phyloP scores from a whole-genome alignment of 495 filamentous ascomycete species.

The Aspergillus wentii region DNA sequence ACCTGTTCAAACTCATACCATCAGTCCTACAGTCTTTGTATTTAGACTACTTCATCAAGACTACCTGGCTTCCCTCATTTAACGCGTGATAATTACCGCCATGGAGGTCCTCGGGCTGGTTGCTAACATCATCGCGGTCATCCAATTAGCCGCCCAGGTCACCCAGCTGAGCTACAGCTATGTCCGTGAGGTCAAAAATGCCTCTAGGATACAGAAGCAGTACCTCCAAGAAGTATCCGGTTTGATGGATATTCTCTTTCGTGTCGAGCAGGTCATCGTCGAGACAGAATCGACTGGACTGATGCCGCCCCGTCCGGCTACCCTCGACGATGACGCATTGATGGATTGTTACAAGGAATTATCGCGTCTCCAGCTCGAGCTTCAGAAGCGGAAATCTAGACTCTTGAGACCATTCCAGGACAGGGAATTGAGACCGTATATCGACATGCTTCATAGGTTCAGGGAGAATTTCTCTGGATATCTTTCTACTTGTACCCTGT shows the following conservation, averaged over 20 bases:
- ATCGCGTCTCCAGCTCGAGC: conserved; percentile 5
- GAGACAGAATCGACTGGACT: conserved; percentile 4
- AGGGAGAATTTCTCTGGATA: conserved; percentile 3
- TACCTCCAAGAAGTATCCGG: conserved; percentile 12
- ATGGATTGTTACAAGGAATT: conserved; percentile 10
- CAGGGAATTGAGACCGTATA: conserved; percentile 1
- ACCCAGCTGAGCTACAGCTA: conserved; percentile 13
- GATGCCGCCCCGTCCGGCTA: conserved; percentile 5
- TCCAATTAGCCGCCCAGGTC: conserved; percentile 5
- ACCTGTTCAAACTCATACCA: too few species aligned
- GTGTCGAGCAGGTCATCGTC: conserved; percentile 6
- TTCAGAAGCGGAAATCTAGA: conserved; percentile 6
- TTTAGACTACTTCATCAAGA: too few species aligned
- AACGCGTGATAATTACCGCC: too few species aligned
- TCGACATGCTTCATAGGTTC: conserved; percentile 4
- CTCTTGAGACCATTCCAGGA: conserved; percentile 8
- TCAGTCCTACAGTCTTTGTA: too few species aligned
- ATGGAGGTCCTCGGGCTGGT: conserved; percentile 3
- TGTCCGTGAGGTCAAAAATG: conserved; percentile 10
- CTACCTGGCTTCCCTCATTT: too few species aligned
- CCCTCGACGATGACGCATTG: conserved; percentile 3
- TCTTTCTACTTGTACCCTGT: conserved; percentile 4
- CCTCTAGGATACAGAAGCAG: conserved; percentile 11
- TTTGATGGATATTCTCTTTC: conserved; percentile 9
- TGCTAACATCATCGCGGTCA: conserved; percentile 3